Evolutionary conservation across 257 asterid species (phyloP).

Genomic region (Petunia secreta): DNA sequence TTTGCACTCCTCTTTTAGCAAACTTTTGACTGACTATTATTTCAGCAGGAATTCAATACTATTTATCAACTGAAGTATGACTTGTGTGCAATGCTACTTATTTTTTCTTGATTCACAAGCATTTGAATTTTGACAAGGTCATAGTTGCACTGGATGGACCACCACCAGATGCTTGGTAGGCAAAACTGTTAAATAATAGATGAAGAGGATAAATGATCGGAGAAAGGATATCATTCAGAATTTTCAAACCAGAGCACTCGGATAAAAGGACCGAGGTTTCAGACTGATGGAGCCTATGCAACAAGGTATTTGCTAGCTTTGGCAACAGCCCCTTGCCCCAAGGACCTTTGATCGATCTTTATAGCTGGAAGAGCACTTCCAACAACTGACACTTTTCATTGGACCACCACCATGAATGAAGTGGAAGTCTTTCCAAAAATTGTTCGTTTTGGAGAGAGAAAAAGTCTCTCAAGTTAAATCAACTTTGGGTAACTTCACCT

Average conservation of each 20-base stretch:
- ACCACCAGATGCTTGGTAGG: conserved; percentile 37
- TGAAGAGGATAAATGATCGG: conserved; percentile 28
- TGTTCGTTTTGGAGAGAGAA: conserved; percentile 45
- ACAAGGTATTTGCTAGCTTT: conserved; percentile 30
- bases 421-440: conserved; percentile 44
- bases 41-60: not conserved
- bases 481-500: conserved; percentile 39
- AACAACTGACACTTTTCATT: conserved; percentile 19
- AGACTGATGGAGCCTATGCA: conserved; percentile 28
- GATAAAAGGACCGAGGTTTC: conserved; percentile 25
- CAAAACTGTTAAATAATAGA: not conserved
- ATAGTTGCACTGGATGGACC: conserved; percentile 34
- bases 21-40: not conserved
- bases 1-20: not conserved
- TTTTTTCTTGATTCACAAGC: conserved; percentile 47
- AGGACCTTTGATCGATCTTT: conserved; percentile 19
- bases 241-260: not conserved
- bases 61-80: conserved; percentile 15
- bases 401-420: conserved; percentile 43
- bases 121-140: conserved; percentile 33
- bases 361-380: conserved; percentile 37
- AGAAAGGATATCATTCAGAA: conserved; percentile 29
- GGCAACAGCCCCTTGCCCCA: conserved; percentile 25
- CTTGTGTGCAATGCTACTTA: conserved; percentile 21
- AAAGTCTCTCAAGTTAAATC: conserved; percentile 34